Percentiles rank a stretch among this genome's conserved stretches.
Evolutionary conservation across 1,139 yeast genomes (phyloP).

Genomic region (Nakaseomyces bracarensis): DNA sequence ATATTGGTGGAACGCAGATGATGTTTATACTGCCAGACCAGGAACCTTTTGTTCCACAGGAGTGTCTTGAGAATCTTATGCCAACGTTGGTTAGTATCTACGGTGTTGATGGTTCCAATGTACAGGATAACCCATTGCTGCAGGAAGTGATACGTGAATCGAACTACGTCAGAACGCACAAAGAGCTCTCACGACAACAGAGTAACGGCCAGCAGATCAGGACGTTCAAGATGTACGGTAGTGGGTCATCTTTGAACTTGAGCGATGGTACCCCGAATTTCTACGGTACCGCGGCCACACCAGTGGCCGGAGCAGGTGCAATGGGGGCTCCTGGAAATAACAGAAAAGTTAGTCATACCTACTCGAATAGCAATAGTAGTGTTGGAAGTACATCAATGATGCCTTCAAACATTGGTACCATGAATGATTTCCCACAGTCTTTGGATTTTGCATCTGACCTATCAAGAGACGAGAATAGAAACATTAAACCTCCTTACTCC

Average conservation of each 20-base stretch:
- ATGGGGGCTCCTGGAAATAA: not conserved
- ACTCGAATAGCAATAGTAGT: not conserved
- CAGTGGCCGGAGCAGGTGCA: not conserved
- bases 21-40: constrained; percentile 95
- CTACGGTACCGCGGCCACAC: constrained; percentile 5
- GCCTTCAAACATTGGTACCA: constrained; percentile 1
- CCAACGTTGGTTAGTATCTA: constrained; percentile 26
- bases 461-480: constrained; percentile 83
- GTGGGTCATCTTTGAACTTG: constrained; percentile 9
- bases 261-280: constrained; percentile 3
- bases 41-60: constrained; percentile 55
- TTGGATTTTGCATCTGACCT: constrained; percentile 36
- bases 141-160: constrained; percentile 20
- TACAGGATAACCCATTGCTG: constrained; percentile 15
- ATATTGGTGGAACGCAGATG: constrained; percentile 97
- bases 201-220: constrained; percentile 20
- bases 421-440: constrained; percentile 25
- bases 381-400: not conserved
- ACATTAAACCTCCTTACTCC: constrained; percentile 92
- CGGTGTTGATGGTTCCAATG: constrained; percentile 17
- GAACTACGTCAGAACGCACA: constrained; percentile 10
- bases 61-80: constrained; percentile 39
- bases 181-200: constrained; percentile 7
- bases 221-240: constrained; percentile 31
- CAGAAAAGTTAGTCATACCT: not conserved